These are phyloP conservation scores for Rutstroemia sydowiana DNA, from an alignment of 2,329 filamentous ascomycete species.

Conservation along the genomic window DNA sequence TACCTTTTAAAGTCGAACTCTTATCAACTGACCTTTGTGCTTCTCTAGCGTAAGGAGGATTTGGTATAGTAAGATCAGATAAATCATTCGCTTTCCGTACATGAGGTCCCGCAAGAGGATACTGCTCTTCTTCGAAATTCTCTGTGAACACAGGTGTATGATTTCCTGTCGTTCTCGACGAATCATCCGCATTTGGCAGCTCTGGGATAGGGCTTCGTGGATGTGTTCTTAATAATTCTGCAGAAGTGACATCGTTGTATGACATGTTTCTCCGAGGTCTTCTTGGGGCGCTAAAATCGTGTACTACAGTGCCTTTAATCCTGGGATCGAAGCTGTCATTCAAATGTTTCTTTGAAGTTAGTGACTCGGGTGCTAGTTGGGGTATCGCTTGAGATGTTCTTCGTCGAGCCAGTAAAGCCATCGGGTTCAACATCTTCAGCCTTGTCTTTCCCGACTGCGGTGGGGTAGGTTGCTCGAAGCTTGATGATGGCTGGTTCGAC, in stretches of 20 bases:
- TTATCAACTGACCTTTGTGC: constrained; percentile 17
- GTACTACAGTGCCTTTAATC: constrained; percentile 56
- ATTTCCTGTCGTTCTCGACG: constrained; percentile 30
- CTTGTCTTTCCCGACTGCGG: constrained; percentile 24
- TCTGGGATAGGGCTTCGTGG: constrained; percentile 18
- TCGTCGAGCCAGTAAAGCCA: constrained; percentile 30
- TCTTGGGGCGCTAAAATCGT: constrained; percentile 58
- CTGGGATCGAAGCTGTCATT: constrained; percentile 50
- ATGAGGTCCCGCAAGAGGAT: constrained; percentile 30
- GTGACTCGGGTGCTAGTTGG: constrained; percentile 23
- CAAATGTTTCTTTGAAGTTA: constrained; percentile 19
- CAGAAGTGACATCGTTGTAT: constrained; percentile 21
- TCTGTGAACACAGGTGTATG: constrained; percentile 49
- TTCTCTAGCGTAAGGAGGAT: constrained; percentile 26
- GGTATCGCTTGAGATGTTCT: constrained; percentile 28
- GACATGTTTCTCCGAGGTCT: constrained; percentile 35
- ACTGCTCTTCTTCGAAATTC: constrained; percentile 44
- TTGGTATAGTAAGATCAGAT: constrained; percentile 26
- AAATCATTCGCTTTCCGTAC: constrained; percentile 29
- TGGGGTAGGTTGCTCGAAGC: constrained; percentile 20
- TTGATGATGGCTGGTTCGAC: constrained; percentile 11
- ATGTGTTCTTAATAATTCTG: constrained; percentile 11
- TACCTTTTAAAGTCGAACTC: constrained; percentile 13
- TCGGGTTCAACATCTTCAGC: constrained; percentile 34
- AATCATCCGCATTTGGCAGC: constrained; percentile 15